Percentiles rank a stretch among this genome's conserved stretches.
Conservation (phyloP, 2,329 filamentous ascomycete species). For the Phyllosticta citriasiana region DNA sequence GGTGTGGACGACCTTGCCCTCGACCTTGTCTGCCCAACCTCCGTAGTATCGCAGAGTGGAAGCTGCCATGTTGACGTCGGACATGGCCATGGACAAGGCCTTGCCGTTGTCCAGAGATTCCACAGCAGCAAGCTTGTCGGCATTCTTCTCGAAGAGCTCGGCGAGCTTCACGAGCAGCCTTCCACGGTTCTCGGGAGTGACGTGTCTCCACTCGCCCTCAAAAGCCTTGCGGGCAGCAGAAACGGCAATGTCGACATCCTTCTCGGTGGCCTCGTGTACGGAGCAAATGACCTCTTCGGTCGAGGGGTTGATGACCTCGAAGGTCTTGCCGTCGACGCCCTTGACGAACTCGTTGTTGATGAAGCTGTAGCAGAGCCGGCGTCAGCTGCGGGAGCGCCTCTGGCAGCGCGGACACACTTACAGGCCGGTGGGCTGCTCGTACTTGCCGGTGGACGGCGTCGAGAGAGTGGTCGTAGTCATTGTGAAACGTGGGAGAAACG, state of each 20-base stretch:
- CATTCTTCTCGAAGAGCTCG: constrained; percentile 68
- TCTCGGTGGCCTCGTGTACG: constrained; percentile 77
- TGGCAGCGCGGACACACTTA: constrained; percentile 26
- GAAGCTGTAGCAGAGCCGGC: constrained; percentile 45
- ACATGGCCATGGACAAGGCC: constrained; percentile 64
- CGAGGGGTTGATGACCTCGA: constrained; percentile 83
- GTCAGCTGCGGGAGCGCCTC: constrained; percentile 13
- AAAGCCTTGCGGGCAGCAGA: constrained; percentile 78
- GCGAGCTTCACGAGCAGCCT: constrained; percentile 65
- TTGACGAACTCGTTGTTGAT: constrained; percentile 91
- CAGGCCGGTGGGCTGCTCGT: constrained; percentile 45
- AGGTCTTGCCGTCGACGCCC: constrained; percentile 75
- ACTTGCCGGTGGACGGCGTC: constrained; percentile 55
- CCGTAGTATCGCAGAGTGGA: constrained; percentile 76
- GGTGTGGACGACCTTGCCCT: constrained; percentile 78
- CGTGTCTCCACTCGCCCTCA: constrained; percentile 58
- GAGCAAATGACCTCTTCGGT: constrained; percentile 77
- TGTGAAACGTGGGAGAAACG: constrained; percentile 18
- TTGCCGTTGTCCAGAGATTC: constrained; percentile 88
- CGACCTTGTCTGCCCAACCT: constrained; percentile 87
- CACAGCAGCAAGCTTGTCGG: constrained; percentile 65
- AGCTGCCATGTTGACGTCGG: constrained; percentile 59
- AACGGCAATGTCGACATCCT: constrained; percentile 74
- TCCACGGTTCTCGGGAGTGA: constrained; percentile 62
- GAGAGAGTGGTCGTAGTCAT: constrained; percentile 52